These are phyloP conservation scores for Saccharum spontaneum DNA, from an alignment of 176 grass and related monocot species.

Conservation along the genomic window DNA sequence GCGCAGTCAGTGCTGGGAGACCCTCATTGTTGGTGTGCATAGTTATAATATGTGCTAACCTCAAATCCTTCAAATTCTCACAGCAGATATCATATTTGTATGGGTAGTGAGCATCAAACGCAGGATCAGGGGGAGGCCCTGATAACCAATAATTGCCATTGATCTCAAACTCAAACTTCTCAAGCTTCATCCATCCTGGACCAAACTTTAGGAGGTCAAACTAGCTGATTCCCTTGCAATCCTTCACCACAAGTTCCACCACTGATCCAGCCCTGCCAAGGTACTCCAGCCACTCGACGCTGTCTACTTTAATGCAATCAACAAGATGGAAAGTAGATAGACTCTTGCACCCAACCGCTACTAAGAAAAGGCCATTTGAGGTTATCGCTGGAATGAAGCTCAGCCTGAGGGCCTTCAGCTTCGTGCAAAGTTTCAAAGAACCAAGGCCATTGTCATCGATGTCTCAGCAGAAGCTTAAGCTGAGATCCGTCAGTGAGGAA, in stretches of 20 bases:
- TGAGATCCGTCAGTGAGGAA: conserved; percentile 46
- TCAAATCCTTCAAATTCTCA: conserved; percentile 59
- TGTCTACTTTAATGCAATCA: conserved; percentile 50
- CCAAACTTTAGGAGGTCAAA: conserved; percentile 61
- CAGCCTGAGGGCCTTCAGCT: conserved; percentile 52
- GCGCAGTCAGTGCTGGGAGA: background rate
- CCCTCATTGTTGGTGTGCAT: background rate
- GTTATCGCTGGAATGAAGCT: conserved; percentile 44
- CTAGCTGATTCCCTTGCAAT: conserved; percentile 55
- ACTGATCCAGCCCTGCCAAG: conserved; percentile 53
- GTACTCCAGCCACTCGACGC: conserved; percentile 63
- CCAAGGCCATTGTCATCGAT: conserved; percentile 51
- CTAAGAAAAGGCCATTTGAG: conserved; percentile 47
- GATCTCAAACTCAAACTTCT: conserved; percentile 60
- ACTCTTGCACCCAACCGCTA: conserved; percentile 62
- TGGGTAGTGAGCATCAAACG: background rate
- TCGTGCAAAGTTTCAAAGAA: conserved; percentile 45
- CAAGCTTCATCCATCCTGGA: conserved; percentile 56
- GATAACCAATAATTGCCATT: conserved; percentile 38
- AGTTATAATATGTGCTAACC: conserved; percentile 54
- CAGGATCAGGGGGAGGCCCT: background rate
- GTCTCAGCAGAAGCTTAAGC: conserved; percentile 66
- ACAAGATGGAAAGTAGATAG: conserved; percentile 56
- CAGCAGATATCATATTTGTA: conserved; percentile 32
- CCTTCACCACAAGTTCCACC: conserved; percentile 56